phyloP scores from a whole-genome alignment of 495 filamentous ascomycete species.

The Darksidea phi region DNA sequence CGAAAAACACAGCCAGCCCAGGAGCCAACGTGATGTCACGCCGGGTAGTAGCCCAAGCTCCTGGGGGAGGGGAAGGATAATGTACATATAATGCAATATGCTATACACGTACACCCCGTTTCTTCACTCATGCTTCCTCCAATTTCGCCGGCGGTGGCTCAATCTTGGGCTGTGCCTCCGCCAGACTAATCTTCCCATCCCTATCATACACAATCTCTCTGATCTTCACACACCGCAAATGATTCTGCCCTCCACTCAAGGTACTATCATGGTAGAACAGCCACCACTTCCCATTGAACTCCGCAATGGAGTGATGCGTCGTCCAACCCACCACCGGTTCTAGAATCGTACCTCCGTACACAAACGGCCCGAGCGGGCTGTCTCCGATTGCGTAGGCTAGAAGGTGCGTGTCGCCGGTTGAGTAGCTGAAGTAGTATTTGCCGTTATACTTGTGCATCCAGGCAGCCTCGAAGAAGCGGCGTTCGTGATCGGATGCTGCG shows the following conservation, averaged over 20 bases:
- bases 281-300: constrained; percentile 67
- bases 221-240: constrained; percentile 67
- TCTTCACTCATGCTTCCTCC: not conserved
- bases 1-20: too few relatives aligned
- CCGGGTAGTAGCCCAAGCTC: too few relatives aligned
- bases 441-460: constrained; percentile 69
- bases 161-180: constrained; percentile 33
- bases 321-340: constrained; percentile 78
- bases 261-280: constrained; percentile 73
- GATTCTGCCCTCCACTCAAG: constrained; percentile 60
- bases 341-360: constrained; percentile 65
- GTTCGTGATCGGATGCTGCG: constrained; percentile 63
- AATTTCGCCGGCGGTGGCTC: constrained; percentile 3
- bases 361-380: constrained; percentile 66
- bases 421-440: constrained; percentile 73
- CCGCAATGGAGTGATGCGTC: constrained; percentile 74
- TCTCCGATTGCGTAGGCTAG: constrained; percentile 63
- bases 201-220: constrained; percentile 69
- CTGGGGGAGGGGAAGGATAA: too few relatives aligned
- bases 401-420: constrained; percentile 71
- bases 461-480: constrained; percentile 75
- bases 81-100: too few relatives aligned
- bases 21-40: too few relatives aligned
- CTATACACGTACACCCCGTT: not conserved
- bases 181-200: constrained; percentile 55